A percentile compares a stretch with the other conserved stretches of the same genome.
These are phyloP conservation scores for Antarctomyces pellizariae DNA, from an alignment of 495 filamentous ascomycete genomes.

Conservation along the genomic window DNA sequence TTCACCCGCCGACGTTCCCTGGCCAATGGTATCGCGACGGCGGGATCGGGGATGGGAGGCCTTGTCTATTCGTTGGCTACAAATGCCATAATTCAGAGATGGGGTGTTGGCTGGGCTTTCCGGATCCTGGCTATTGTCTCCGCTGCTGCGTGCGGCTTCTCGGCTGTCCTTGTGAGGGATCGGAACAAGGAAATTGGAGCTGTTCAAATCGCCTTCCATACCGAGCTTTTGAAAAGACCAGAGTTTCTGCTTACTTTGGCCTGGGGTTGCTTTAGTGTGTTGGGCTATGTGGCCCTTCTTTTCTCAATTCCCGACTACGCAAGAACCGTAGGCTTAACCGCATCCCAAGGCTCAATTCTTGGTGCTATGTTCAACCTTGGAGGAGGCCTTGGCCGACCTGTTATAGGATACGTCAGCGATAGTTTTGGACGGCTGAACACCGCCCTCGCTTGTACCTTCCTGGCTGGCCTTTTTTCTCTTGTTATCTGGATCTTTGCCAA, in stretches of 20 bases:
- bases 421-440: slow-evolving; percentile 38
- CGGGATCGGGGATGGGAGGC: slow-evolving; percentile 42
- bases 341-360: slow-evolving; percentile 37
- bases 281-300: slow-evolving; percentile 40
- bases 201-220: slow-evolving; percentile 27
- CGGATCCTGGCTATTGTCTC: slow-evolving; percentile 30
- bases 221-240: slow-evolving; percentile 24
- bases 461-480: slow-evolving; percentile 29
- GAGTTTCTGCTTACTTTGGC: slow-evolving; percentile 36
- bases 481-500: slow-evolving; percentile 46
- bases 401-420: slow-evolving; percentile 41
- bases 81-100: slow-evolving; percentile 27
- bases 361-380: slow-evolving; percentile 44
- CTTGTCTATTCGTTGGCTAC: slow-evolving; percentile 27
- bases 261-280: slow-evolving; percentile 44
- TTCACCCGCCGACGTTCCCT: slow-evolving; percentile 37
- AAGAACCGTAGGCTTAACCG: slow-evolving; percentile 27
- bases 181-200: slow-evolving; percentile 34
- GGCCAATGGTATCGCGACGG: slow-evolving; percentile 41
- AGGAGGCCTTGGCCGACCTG: slow-evolving; percentile 35
- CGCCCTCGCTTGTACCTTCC: slow-evolving; percentile 27
- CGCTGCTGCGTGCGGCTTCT: slow-evolving; percentile 23
- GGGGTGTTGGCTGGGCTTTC: slow-evolving; percentile 32
- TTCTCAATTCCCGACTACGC: slow-evolving; percentile 45
- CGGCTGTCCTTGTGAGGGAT: slow-evolving; percentile 31